phyloP scores from a whole-genome alignment of 2,329 filamentous ascomycete genomes.

The Colletotrichum abscissum region DNA sequence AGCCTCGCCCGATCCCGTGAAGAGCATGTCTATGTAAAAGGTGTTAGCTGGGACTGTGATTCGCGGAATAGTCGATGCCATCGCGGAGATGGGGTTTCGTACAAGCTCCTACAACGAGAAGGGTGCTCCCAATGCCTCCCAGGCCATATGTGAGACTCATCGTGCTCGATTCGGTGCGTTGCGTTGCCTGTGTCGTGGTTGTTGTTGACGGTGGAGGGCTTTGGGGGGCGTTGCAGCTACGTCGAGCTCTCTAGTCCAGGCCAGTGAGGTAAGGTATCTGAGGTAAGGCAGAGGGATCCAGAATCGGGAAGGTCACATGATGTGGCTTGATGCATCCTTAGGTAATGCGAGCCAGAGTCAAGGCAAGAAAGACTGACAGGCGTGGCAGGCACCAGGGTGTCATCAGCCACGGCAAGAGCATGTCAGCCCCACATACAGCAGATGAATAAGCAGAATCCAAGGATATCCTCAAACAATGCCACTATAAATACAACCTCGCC shows the following conservation, averaged over 20 bases:
- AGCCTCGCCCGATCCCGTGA: constrained; percentile 93
- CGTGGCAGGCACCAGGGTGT: not conserved
- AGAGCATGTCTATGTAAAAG: constrained; percentile 86
- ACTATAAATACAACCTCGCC: constrained; percentile 33
- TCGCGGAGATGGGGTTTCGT: constrained; percentile 53
- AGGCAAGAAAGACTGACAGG: not conserved
- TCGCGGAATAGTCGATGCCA: constrained; percentile 14
- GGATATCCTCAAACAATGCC: constrained; percentile 36
- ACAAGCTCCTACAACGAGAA: constrained; percentile 84
- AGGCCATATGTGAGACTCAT: constrained; percentile 82
- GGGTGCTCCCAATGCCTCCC: constrained; percentile 74
- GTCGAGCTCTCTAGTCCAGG: constrained; percentile 32
- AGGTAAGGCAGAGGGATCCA: constrained; percentile 33
- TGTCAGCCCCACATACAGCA: constrained; percentile 9
- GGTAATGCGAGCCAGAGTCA: constrained; percentile 3
- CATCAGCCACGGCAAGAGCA: constrained; percentile 5
- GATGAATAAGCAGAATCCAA: constrained; percentile 42
- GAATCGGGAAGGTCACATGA: constrained; percentile 51
- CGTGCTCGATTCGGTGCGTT: constrained; percentile 43
- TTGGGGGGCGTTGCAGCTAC: constrained; percentile 34
- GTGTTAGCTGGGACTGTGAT: constrained; percentile 27
- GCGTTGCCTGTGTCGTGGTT: constrained; percentile 36
- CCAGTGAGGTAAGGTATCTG: constrained; percentile 30
- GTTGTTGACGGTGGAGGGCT: constrained; percentile 23
- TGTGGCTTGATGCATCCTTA: constrained; percentile 19